Percentiles rank a stretch among this genome's conserved stretches.
Evolutionary conservation across 768 basidiomycete species (phyloP).

Genomic region (Kwoniella dejecticola): DNA sequence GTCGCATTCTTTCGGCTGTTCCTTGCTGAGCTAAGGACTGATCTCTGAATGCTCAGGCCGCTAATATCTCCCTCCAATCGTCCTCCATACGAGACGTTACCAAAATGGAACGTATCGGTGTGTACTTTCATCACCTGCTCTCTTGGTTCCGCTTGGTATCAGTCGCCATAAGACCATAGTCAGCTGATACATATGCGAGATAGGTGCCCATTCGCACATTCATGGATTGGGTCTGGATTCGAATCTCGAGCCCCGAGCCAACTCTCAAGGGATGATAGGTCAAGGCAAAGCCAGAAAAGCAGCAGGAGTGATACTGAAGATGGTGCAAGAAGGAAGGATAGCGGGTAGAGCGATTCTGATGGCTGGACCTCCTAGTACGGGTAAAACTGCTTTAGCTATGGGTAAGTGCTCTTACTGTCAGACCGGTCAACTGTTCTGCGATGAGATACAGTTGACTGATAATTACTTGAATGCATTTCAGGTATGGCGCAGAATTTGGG

Average conservation of each 20-base stretch:
- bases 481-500: constrained; percentile 97
- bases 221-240: constrained; percentile 92
- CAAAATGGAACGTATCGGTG: constrained; percentile 57
- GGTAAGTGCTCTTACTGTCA: constrained; percentile 61
- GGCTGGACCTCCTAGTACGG: constrained; percentile 94
- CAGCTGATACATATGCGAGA: constrained; percentile 27
- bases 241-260: constrained; percentile 77
- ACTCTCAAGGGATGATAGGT: constrained; percentile 91
- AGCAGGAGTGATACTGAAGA: constrained; percentile 94
- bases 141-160: not conserved
- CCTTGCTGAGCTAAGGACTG: not conserved
- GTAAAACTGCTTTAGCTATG: constrained; percentile 97
- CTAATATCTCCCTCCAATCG: constrained; percentile 52
- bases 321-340: constrained; percentile 95
- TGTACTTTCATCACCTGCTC: constrained; percentile 19
- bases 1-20: no score
- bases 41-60: constrained; percentile 33
- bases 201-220: constrained; percentile 71
- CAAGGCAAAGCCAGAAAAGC: constrained; percentile 95
- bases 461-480: constrained; percentile 50
- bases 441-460: not conserved
- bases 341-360: constrained; percentile 95
- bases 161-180: not conserved
- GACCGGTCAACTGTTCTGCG: not conserved
- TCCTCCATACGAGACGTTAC: constrained; percentile 51